Evolutionary conservation across 305 asterid species (phyloP).

Genomic region (Coffea humblotiana): DNA sequence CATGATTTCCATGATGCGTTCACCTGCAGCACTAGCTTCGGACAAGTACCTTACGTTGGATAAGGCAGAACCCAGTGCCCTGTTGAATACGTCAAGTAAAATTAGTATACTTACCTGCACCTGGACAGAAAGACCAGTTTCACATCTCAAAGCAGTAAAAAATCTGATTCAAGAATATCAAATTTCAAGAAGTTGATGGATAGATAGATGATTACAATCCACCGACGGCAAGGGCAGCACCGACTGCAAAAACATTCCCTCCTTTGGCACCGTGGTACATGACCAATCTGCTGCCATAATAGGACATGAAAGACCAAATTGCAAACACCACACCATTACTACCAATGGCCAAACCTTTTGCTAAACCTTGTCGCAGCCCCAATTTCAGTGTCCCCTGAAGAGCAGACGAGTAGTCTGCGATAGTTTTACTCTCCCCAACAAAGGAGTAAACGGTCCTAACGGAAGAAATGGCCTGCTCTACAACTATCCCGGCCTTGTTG

Average conservation of each 20-base stretch:
- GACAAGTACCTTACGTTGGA: constrained; percentile 77
- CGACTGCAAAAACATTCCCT: constrained; percentile 89
- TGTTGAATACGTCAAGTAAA: constrained; percentile 17
- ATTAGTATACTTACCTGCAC: background rate
- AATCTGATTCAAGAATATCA: background rate
- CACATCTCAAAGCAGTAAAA: background rate
- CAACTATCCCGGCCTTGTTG: constrained; percentile 60
- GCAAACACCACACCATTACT: constrained; percentile 88
- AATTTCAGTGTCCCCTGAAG: constrained; percentile 75
- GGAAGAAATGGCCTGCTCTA: constrained; percentile 86
- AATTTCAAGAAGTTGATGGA: background rate
- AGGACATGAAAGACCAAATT: constrained; percentile 85
- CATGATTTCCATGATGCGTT: constrained; percentile 69
- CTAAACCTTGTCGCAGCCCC: constrained; percentile 81
- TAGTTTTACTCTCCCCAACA: constrained; percentile 66
- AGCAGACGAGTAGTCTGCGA: constrained; percentile 56
- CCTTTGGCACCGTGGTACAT: constrained; percentile 83
- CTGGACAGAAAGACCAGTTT: too few relatives aligned
- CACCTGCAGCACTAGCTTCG: constrained; percentile 83
- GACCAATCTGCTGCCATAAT: constrained; percentile 81
- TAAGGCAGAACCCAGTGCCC: constrained; percentile 82
- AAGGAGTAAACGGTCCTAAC: constrained; percentile 86
- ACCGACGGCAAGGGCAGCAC: constrained; percentile 79
- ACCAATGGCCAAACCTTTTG: constrained; percentile 91
- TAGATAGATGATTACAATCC: constrained; percentile 60